Percentiles rank a stretch among this genome's conserved stretches.
Conservation (phyloP, 208 protist genomes). For the Phytomonas sp. region DNA sequence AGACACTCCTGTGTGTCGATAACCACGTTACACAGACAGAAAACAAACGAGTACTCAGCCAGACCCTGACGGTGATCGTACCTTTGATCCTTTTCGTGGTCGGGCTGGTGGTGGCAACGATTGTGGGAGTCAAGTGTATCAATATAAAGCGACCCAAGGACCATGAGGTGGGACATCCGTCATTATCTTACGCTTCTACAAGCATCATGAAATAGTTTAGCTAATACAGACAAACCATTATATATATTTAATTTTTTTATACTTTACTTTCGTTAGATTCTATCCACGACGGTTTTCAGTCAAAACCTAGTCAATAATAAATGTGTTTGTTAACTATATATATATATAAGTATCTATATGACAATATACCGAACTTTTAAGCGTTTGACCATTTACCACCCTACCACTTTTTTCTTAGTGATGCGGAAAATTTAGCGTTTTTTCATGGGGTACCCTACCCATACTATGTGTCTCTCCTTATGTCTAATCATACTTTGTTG, state of each 20-base stretch:
- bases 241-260: background rate
- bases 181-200: background rate
- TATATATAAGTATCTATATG: too few species aligned
- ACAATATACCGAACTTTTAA: background rate
- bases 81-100: background rate
- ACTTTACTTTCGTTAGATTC: background rate
- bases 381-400: background rate
- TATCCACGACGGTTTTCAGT: background rate
- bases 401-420: background rate
- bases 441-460: background rate
- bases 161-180: background rate
- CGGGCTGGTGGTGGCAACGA: background rate
- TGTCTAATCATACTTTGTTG: background rate
- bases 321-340: background rate
- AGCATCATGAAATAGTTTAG: background rate
- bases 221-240: background rate
- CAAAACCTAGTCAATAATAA: background rate
- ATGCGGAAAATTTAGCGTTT: background rate
- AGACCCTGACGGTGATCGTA: background rate
- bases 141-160: background rate
- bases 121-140: background rate
- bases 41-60: background rate
- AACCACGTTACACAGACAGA: background rate
- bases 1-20: background rate
- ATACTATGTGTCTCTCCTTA: background rate